Base-by-base conservation (phyloP, 73 alveolate genomes). In the Paramecium pentaurelia region DNA sequence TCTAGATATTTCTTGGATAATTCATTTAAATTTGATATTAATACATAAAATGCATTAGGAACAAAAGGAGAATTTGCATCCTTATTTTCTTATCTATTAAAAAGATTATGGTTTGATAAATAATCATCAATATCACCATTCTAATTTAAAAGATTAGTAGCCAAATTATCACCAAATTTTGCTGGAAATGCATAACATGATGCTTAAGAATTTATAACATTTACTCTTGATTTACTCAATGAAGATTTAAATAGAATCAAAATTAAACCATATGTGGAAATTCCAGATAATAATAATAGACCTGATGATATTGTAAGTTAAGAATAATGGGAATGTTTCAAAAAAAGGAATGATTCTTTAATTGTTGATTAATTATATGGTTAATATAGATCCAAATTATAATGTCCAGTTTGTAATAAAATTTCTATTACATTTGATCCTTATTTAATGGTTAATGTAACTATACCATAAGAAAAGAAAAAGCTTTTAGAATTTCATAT, bases 1-100 rank as follows among this genome's bases (percentile, higher is more conserved):
- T 94, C 97, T 0, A 93, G 90, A 77, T 96, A 96, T 90, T 95
- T 97, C 89, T 75, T 97, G n/a, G 90, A 93, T 37, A 92, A 90
- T 25, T 93, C 90, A 45, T 93, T 85, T 37, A 58, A 71, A 95
- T 95, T 93, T 44, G 98, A 95, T 51, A 95, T 96, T 4, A 96
- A 96, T 84, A 83, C 49, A 40, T 71, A 92, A 10, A 95, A 96
- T 87, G 49, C 88, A 9, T 38, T 88, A 59, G 98, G 98, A 2
- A 87, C 93, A 84, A 91, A 95, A 4, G 98, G 98, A 1, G 88
- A 93, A 30, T 92, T 96, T 9, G 96, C 95, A 18, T 37, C 86
- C 5, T 88, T 86, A 16, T 95, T 94, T 93, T 95, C 94, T 11
- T 80, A 93, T 49, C 92, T 96, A 30, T 77, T 96, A 8, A 60